phyloP scores from a whole-genome alignment of 305 asterid species.

The Fraxinus greggii region DNA sequence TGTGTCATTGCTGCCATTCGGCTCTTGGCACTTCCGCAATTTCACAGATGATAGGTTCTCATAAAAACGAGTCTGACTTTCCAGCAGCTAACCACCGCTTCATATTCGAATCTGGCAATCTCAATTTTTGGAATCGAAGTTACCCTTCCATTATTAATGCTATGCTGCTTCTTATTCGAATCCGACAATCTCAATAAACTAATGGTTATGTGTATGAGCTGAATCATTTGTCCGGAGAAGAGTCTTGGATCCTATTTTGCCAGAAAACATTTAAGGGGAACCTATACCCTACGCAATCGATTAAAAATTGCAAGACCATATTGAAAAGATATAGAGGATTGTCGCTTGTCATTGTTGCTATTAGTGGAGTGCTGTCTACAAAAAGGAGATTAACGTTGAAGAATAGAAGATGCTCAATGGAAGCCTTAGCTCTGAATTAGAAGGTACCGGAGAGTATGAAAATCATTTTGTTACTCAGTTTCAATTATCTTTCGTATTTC shows the following conservation, averaged over 20 bases:
- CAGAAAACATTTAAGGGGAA: background rate
- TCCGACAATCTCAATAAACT: slow-evolving; percentile 51
- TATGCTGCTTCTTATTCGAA: slow-evolving; percentile 50
- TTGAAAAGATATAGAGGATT: too few species aligned
- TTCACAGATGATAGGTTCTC: background rate
- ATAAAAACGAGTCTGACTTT: too few species aligned
- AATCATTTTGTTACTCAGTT: background rate
- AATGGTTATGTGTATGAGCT: background rate
- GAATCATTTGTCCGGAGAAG: background rate
- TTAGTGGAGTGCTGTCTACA: background rate
- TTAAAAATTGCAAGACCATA: background rate
- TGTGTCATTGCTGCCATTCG: background rate
- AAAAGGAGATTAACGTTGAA: background rate
- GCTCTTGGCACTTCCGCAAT: background rate
- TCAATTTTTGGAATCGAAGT: slow-evolving; percentile 51
- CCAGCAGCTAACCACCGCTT: background rate
- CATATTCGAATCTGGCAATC: background rate
- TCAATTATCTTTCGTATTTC: background rate
- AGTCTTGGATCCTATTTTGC: slow-evolving; percentile 20
- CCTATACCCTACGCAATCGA: slow-evolving; percentile 16
- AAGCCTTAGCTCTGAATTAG: too few species aligned
- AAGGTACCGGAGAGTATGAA: background rate
- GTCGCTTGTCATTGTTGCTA: too few species aligned
- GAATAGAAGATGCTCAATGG: background rate
- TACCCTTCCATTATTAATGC: slow-evolving; percentile 51